Evolutionary conservation across 148 eudicot species (phyloP).

Genomic region (Amaranthus cruentus): DNA sequence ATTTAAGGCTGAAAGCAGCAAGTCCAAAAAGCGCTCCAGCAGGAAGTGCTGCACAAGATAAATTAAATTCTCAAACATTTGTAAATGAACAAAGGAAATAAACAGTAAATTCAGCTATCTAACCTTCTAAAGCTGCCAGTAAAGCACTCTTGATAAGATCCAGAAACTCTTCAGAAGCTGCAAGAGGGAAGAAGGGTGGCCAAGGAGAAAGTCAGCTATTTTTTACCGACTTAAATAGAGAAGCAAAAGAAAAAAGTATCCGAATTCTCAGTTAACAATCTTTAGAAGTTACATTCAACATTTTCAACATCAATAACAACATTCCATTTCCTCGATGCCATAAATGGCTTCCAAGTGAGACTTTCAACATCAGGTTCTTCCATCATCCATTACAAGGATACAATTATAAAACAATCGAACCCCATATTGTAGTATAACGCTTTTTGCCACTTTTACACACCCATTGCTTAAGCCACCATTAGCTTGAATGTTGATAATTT

Average conservation of each 20-base stretch:
- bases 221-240: neutral
- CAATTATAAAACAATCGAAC: neutral
- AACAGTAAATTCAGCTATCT: constrained; percentile 4
- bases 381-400: neutral
- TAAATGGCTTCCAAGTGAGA: too few species aligned
- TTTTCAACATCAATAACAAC: neutral
- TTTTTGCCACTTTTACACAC: neutral
- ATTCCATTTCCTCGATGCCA: neutral
- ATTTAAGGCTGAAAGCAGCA: constrained; percentile 85
- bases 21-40: constrained; percentile 96
- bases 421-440: neutral
- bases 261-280: neutral
- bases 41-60: constrained; percentile 55
- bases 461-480: neutral
- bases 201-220: constrained; percentile 4
- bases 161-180: constrained; percentile 96
- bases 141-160: constrained; percentile 94
- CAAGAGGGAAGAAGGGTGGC: constrained; percentile 6
- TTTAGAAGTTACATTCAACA: neutral
- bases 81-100: neutral
- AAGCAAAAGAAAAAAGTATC: neutral
- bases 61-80: neutral
- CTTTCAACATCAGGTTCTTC: too few species aligned
- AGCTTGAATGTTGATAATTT: neutral
- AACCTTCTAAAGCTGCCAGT: constrained; percentile 91